Evolutionary conservation across 192 early-diverging fungal species (phyloP).

Genomic region (Oehlia diaphana): DNA sequence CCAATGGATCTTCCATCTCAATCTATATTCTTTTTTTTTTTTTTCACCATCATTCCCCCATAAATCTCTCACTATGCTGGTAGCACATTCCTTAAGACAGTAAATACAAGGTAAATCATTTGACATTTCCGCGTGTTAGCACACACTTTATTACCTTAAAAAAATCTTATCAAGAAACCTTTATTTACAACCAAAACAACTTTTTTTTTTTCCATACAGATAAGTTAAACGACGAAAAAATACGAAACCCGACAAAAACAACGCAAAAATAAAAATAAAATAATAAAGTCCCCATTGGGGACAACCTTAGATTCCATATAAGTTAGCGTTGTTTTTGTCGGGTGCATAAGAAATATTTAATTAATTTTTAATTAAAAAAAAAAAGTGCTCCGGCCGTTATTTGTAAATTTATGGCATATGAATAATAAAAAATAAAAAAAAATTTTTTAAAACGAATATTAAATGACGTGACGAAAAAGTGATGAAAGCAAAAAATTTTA

Average conservation of each 20-base stretch:
- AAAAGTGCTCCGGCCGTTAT: constrained; percentile 15
- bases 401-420: constrained; percentile 10
- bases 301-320: neutral
- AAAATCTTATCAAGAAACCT: neutral
- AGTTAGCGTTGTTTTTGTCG: neutral
- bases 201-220: constrained; percentile 15
- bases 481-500: neutral
- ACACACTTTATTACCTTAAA: constrained; percentile 9
- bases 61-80: neutral
- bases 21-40: neutral
- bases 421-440: constrained; percentile 15
- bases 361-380: neutral
- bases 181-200: constrained; percentile 17
- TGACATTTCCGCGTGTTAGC: neutral
- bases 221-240: constrained; percentile 7
- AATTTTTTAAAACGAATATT: constrained; percentile 1
- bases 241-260: constrained; percentile 16
- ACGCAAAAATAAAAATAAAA: constrained; percentile 1
- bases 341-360: constrained; percentile 4
- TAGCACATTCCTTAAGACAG: constrained; percentile 5
- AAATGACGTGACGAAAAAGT: neutral
- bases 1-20: neutral
- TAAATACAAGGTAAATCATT: neutral
- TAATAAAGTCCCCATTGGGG: neutral
- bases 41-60: neutral